A percentile compares a stretch with the other conserved stretches of the same genome.
phyloP scores from a whole-genome alignment of 176 grass and related monocot genomes.

The Ampelocalamus luodianensis region DNA sequence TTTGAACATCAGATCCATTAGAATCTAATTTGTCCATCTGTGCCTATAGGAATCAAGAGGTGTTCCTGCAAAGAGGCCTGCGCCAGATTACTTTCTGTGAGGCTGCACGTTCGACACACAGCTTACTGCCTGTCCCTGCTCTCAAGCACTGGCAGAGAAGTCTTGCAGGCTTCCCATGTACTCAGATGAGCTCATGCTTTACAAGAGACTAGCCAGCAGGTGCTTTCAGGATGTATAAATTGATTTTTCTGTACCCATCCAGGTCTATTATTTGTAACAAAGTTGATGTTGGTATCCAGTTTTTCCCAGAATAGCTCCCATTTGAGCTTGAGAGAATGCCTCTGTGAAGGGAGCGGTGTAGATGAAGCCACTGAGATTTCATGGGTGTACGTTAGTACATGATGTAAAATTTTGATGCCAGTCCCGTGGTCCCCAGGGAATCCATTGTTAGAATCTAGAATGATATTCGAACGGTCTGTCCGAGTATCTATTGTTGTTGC shows the following conservation, averaged over 20 bases:
- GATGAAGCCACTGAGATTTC: constrained; percentile 38
- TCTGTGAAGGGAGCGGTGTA: constrained; percentile 37
- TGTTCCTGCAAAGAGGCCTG: constrained; percentile 87
- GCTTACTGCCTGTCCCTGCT: constrained; percentile 18
- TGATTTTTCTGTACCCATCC: constrained; percentile 31
- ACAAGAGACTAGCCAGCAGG: constrained; percentile 33
- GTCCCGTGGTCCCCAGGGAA: constrained; percentile 7
- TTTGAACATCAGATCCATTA: neutral
- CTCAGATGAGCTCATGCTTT: constrained; percentile 34
- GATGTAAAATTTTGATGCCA: constrained; percentile 49
- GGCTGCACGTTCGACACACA: neutral
- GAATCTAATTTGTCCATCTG: constrained; percentile 35
- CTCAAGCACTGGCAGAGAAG: constrained; percentile 17
- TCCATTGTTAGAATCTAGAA: constrained; percentile 21
- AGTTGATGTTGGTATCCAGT: constrained; percentile 27
- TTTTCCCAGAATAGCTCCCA: constrained; percentile 44
- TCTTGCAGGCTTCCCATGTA: constrained; percentile 18
- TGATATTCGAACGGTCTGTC: constrained; percentile 23
- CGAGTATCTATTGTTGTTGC: constrained; percentile 6
- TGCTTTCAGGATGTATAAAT: constrained; percentile 49
- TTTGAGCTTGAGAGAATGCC: constrained; percentile 53
- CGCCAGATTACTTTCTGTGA: constrained; percentile 97
- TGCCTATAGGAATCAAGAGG: constrained; percentile 85
- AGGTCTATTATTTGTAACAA: constrained; percentile 56
- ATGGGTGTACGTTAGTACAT: constrained; percentile 26